These are phyloP conservation scores for Epichloe sibirici DNA, from an alignment of 2,329 filamentous ascomycete genomes.

Conservation along the genomic window DNA sequence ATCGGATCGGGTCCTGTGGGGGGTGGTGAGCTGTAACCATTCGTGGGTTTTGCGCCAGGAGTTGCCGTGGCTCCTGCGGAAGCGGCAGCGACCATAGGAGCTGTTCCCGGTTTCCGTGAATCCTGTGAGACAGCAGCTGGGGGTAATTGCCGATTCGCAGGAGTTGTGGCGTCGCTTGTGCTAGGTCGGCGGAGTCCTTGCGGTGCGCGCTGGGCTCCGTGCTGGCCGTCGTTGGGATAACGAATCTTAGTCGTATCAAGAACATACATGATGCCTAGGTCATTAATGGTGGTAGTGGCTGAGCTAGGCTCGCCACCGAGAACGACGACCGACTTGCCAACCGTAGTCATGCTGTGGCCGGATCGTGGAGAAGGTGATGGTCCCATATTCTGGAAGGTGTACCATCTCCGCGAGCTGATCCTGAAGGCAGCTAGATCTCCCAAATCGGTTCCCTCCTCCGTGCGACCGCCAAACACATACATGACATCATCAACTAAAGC, in stretches of 20 bases:
- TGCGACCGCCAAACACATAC: conserved; percentile 97
- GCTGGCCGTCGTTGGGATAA: conserved; percentile 67
- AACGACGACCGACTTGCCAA: conserved; percentile 84
- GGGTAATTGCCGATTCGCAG: conserved; percentile 22
- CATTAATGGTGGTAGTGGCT: conserved; percentile 64
- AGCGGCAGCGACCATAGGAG: neutral
- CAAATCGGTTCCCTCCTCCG: conserved; percentile 82
- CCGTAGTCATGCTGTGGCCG: conserved; percentile 94
- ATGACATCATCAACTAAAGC: conserved; percentile 93
- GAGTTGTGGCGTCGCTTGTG: conserved; percentile 20
- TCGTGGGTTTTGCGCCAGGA: conserved; percentile 25
- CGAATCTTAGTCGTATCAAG: conserved; percentile 93
- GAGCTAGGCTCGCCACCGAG: conserved; percentile 91
- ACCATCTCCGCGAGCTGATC: conserved; percentile 78
- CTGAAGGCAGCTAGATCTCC: conserved; percentile 78
- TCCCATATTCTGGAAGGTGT: conserved; percentile 99
- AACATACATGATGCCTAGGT: conserved; percentile 81
- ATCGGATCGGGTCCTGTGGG: conserved; percentile 26
- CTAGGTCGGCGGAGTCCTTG: conserved; percentile 31
- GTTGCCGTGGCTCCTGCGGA: conserved; percentile 6
- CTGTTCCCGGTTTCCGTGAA: neutral
- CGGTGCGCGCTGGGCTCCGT: conserved; percentile 24
- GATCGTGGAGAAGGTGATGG: conserved; percentile 87
- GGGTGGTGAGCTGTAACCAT: conserved; percentile 28
- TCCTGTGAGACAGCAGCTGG: conserved; percentile 12